phyloP scores from a whole-genome alignment of 768 basidiomycete genomes.

The Hericium erinaceus region DNA sequence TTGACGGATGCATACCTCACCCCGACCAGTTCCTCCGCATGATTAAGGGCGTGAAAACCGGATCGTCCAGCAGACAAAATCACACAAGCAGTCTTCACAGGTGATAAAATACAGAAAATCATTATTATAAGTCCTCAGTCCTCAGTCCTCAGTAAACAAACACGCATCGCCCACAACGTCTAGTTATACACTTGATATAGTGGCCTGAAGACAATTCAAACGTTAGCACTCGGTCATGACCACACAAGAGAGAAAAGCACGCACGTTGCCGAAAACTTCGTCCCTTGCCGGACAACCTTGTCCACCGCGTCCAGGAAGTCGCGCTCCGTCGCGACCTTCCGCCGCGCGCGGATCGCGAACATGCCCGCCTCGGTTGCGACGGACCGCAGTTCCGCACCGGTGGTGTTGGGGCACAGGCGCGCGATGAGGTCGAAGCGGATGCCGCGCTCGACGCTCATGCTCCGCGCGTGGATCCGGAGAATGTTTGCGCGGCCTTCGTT shows the following conservation, averaged over 20 bases:
- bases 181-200: slow-evolving; percentile 91
- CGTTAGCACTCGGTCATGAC: slow-evolving; percentile 2
- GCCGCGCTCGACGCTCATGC: slow-evolving; percentile 95
- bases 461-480: slow-evolving; percentile 91
- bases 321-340: slow-evolving; percentile 95
- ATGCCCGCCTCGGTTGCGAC: slow-evolving; percentile 99
- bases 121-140: too few relatives aligned
- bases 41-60: too few relatives aligned
- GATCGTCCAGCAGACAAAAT: too few relatives aligned
- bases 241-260: slow-evolving; percentile 25
- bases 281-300: slow-evolving; percentile 95
- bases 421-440: slow-evolving; percentile 98
- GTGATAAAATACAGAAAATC: too few relatives aligned
- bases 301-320: slow-evolving; percentile 98
- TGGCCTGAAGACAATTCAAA: slow-evolving; percentile 38
- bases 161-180: background rate
- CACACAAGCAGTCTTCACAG: too few relatives aligned
- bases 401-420: slow-evolving; percentile 93
- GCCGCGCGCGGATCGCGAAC: slow-evolving; percentile 95
- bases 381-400: slow-evolving; percentile 94
- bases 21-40: too few relatives aligned
- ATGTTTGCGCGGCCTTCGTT: slow-evolving; percentile 96
- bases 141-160: background rate
- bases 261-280: slow-evolving; percentile 95
- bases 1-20: too few relatives aligned